Conservation (phyloP, 768 basidiomycete species). For the Lepiota subincarnata region DNA sequence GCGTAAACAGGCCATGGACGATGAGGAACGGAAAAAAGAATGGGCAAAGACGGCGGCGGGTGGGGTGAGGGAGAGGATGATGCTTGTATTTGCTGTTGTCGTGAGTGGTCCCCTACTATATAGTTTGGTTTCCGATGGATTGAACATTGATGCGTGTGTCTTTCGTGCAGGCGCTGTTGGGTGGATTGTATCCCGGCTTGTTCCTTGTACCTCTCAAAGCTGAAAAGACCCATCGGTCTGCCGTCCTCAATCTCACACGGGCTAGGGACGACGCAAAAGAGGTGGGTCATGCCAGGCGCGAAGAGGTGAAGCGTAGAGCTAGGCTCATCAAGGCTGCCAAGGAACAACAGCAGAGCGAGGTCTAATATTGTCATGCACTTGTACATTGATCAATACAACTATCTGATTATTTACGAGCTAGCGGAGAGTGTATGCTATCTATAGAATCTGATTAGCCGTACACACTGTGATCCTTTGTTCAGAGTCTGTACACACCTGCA, state of each 20-base stretch:
- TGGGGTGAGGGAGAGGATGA: conserved; percentile 46
- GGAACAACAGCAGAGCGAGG: not conserved
- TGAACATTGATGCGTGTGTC: too few species aligned
- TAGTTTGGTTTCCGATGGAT: too few species aligned
- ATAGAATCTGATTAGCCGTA: too few species aligned
- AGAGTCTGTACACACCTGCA: too few species aligned
- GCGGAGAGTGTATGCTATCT: too few species aligned
- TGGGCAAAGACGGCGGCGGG: not conserved
- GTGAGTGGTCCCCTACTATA: too few species aligned
- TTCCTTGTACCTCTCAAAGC: conserved; percentile 30
- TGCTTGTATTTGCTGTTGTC: conserved; percentile 44
- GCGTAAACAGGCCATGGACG: conserved; percentile 10
- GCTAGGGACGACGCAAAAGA: conserved; percentile 56
- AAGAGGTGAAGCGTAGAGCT: conserved; percentile 47
- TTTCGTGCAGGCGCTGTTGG: not conserved
- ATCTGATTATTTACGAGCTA: too few species aligned
- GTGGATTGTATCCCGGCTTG: conserved; percentile 20
- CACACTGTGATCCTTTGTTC: too few species aligned
- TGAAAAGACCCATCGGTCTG: conserved; percentile 45
- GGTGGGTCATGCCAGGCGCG: conserved; percentile 49
- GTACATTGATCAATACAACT: too few species aligned
- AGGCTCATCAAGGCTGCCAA: conserved; percentile 25
- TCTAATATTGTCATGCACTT: not conserved
- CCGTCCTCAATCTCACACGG: conserved; percentile 53
- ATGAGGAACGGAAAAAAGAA: conserved; percentile 32